A percentile compares a stretch with the other conserved stretches of the same genome.
These are phyloP conservation scores for Cichorium intybus DNA, from an alignment of 140 eudicot genomes.

Conservation along the genomic window DNA sequence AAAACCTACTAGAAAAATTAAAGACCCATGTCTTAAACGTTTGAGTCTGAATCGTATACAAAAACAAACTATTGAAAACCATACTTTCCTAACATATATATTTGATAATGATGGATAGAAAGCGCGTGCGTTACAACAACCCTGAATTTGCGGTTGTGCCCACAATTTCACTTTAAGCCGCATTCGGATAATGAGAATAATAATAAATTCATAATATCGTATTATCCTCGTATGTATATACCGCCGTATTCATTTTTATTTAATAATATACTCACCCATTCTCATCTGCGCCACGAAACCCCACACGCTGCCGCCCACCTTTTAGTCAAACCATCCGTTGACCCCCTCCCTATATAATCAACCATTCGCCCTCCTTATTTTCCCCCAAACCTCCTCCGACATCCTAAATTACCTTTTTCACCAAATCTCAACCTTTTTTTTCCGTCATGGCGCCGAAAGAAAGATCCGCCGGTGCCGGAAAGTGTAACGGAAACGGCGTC, in stretches of 20 bases:
- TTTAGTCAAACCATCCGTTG: conserved; percentile 18
- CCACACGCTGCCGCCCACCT: conserved; percentile 38
- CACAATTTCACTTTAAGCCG: not conserved
- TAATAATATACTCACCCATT: not conserved
- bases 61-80: not conserved
- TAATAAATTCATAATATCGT: not conserved
- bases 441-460: conserved; percentile 27
- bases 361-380: not conserved
- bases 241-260: conserved; percentile 2
- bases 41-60: not conserved
- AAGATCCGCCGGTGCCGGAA: conserved; percentile 2
- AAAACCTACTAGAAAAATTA: not conserved
- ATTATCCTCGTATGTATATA: conserved; percentile 5
- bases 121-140: not conserved
- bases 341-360: conserved; percentile 14
- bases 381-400: not conserved
- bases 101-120: not conserved
- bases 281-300: conserved; percentile 16
- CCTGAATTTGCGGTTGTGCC: not conserved
- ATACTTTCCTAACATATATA: not conserved
- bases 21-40: not conserved
- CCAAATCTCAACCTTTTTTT: not conserved
- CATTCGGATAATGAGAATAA: not conserved
- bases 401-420: not conserved
- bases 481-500: not conserved